Base-by-base conservation (phyloP, 345 rosid species). In the Eucalyptus cladocalyx region DNA sequence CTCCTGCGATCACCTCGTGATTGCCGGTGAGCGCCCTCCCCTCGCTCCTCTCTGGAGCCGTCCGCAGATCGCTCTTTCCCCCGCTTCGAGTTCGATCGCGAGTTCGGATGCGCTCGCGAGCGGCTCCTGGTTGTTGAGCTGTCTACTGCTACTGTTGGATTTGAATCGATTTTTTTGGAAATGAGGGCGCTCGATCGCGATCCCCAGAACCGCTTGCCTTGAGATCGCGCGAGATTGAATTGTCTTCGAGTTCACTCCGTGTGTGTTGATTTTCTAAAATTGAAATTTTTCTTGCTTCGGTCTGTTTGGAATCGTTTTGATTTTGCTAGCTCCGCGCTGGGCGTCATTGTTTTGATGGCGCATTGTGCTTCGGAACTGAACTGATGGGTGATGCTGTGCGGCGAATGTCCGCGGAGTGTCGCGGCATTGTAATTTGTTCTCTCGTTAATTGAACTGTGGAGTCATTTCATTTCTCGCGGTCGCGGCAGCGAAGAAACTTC, bases 1-100 rank as follows among this genome's bases (percentile, higher is more conserved):
- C 90, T 92, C 96, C 34, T 95, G 95, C 88, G 95, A 94, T 95
- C 97, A 93, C 91, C 90, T 98, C 94, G 95, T 97, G 56, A 95
- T 96, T 91, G 95, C 99, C 80, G 98, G 99, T 97, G 93, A 60
- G 69, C 34, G 34, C 16, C 69, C 9, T 6, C 67, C 8, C 14
- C 8, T 60, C 67, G 16, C 67, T 12, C 12, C 2, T 0, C 0
- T 56, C 2, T 72, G 43, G 81, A 72, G 81, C 40, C 13, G 81
- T 5, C 21, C 24, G 81, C 26, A 21, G 53, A n/a, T 87, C 88
- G 0, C 62, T 85, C 49, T 9, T 83, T 80, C 30, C 49, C 24
- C 45, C 72, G 56, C 47, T 34, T 43, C 65, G 60, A 47, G 85
- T 40, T 40, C 85, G 85, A 76, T 76, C 4, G 2, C 28, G 85